phyloP scores from a whole-genome alignment of 257 asterid genomes.

The Euphrasia confusa region DNA sequence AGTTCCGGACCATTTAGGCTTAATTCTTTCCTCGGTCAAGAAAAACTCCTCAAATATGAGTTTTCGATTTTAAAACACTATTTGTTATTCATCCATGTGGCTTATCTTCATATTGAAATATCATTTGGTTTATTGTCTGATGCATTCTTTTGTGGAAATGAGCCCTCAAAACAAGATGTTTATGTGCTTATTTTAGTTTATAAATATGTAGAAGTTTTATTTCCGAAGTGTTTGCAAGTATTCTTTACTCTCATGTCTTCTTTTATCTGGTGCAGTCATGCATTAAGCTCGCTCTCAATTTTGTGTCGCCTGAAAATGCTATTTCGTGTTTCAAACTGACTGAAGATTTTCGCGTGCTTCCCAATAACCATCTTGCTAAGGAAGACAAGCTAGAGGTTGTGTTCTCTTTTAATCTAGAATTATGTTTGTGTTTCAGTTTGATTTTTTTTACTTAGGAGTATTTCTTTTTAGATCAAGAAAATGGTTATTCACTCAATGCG shows the following conservation, averaged over 20 bases:
- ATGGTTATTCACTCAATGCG: slow-evolving; percentile 20
- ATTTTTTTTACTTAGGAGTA: background rate
- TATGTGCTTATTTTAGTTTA: background rate
- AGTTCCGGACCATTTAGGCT: too few relatives aligned
- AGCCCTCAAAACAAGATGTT: background rate
- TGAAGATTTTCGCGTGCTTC: slow-evolving; percentile 39
- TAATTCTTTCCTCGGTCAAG: too few relatives aligned
- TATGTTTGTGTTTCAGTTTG: background rate
- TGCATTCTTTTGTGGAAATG: background rate
- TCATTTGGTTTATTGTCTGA: background rate
- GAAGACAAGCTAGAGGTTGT: too few relatives aligned
- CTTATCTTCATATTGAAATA: too few relatives aligned
- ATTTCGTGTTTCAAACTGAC: slow-evolving; percentile 31
- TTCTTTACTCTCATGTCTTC: background rate
- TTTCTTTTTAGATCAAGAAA: slow-evolving; percentile 29
- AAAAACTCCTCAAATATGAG: too few relatives aligned
- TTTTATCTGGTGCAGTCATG: slow-evolving; percentile 38
- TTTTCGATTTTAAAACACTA: too few relatives aligned
- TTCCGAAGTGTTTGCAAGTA: background rate
- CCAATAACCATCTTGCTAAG: slow-evolving; percentile 28
- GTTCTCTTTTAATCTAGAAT: background rate
- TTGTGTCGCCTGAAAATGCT: slow-evolving; percentile 44
- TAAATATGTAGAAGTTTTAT: too few relatives aligned
- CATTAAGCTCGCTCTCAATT: slow-evolving; percentile 38
- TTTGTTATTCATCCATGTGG: too few relatives aligned